phyloP scores from a whole-genome alignment of 2,329 filamentous ascomycete species.

The Zalaria sp. region DNA sequence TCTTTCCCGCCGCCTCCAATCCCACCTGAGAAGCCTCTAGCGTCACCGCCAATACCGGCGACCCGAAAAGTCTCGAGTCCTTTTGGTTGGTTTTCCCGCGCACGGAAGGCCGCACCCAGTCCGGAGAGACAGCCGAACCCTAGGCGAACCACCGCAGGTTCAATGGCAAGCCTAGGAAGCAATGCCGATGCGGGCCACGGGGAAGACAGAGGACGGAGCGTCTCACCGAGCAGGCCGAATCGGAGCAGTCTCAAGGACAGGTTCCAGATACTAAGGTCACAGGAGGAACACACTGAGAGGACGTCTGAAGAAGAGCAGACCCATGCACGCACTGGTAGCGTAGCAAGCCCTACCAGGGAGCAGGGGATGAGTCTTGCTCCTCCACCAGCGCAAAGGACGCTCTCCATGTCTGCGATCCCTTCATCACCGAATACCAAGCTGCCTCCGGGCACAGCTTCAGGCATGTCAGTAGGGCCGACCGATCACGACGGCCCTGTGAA shows the following conservation, averaged over 20 bases:
- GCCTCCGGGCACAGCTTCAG: slow-evolving; percentile 73
- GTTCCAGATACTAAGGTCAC: slow-evolving; percentile 63
- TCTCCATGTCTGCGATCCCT: slow-evolving; percentile 12
- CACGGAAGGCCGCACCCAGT: slow-evolving; percentile 40
- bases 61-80: slow-evolving; percentile 69
- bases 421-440: slow-evolving; percentile 51
- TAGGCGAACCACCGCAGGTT: slow-evolving; percentile 65
- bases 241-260: slow-evolving; percentile 61
- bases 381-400: slow-evolving; percentile 6
- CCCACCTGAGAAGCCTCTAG: slow-evolving; percentile 16
- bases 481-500: slow-evolving; percentile 68
- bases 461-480: slow-evolving; percentile 62
- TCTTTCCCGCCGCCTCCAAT: slow-evolving; percentile 23
- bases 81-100: slow-evolving; percentile 71
- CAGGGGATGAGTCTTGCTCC: slow-evolving; percentile 6
- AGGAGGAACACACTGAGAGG: slow-evolving; percentile 43
- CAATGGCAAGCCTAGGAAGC: slow-evolving; percentile 62
- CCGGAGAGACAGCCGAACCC: slow-evolving; percentile 23
- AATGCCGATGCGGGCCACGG: slow-evolving; percentile 54
- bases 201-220: slow-evolving; percentile 23
- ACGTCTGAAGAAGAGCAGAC: slow-evolving; percentile 7
- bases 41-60: slow-evolving; percentile 24
- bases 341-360: slow-evolving; percentile 26
- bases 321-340: slow-evolving; percentile 24
- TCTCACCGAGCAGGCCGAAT: slow-evolving; percentile 29